A percentile compares a stretch with the other conserved stretches of the same genome.
Conservation (phyloP, 169 alveolate species). For the Cryptosporidium tyzzeri region DNA sequence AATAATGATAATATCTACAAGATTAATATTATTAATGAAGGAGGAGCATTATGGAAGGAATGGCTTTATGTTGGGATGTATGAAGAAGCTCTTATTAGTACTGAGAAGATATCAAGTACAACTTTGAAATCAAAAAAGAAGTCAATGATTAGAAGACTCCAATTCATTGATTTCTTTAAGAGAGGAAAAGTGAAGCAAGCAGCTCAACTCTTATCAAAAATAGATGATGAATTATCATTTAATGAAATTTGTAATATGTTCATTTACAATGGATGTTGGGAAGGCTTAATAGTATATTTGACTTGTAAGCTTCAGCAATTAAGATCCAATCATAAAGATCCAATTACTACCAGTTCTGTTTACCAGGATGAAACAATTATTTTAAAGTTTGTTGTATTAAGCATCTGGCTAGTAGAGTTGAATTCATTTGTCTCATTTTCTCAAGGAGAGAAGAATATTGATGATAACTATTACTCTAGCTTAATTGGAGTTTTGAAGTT, state of each 20-base stretch:
- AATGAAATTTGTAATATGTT: conserved; percentile 67
- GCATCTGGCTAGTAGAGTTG: conserved; percentile 57
- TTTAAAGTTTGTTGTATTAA: conserved; percentile 28
- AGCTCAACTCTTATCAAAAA: conserved; percentile 17
- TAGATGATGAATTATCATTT: conserved; percentile 41
- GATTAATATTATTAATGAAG: conserved; percentile 58
- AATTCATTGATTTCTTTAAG: conserved; percentile 21
- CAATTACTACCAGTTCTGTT: background rate
- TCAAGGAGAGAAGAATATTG: conserved; percentile 15
- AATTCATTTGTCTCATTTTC: conserved; percentile 42
- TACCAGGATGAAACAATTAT: conserved; percentile 11
- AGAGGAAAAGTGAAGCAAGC: conserved; percentile 42
- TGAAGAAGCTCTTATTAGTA: conserved; percentile 26
- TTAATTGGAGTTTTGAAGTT: conserved; percentile 5
- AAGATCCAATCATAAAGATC: conserved; percentile 19
- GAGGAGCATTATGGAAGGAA: conserved; percentile 57
- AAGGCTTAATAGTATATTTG: conserved; percentile 28
- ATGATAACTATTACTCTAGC: conserved; percentile 18
- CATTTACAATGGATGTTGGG: conserved; percentile 34
- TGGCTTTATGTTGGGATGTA: conserved; percentile 69
- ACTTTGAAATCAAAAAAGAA: conserved; percentile 9
- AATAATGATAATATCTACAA: conserved; percentile 43
- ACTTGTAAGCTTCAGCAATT: conserved; percentile 40
- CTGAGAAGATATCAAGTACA: conserved; percentile 41
- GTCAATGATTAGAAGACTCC: conserved; percentile 19